phyloP scores from a whole-genome alignment of 2,329 filamentous ascomycete species.

The Aspergillus tubingensis region DNA sequence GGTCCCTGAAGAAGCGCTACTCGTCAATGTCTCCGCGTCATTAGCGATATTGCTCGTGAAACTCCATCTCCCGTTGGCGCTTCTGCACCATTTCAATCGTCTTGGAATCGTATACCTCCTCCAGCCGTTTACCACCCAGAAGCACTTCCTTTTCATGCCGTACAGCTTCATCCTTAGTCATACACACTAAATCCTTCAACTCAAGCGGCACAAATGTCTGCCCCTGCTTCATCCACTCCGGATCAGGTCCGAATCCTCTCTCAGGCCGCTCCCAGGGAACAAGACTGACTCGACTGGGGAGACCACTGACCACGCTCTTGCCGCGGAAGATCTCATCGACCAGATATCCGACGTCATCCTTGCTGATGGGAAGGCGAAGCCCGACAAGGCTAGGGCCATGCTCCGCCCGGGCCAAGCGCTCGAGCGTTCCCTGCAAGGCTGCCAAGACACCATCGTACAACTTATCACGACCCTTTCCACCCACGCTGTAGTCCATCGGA shows the following conservation, averaged over 20 bases:
- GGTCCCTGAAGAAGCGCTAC: constrained; percentile 8
- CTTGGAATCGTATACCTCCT: constrained; percentile 72
- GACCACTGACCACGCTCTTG: constrained; percentile 77
- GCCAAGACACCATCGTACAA: constrained; percentile 85
- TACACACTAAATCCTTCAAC: constrained; percentile 74
- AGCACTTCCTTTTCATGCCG: constrained; percentile 80
- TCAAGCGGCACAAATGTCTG: constrained; percentile 75
- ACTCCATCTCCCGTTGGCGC: constrained; percentile 67
- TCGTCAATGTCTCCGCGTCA: constrained; percentile 2
- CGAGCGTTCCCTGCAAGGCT: constrained; percentile 74
- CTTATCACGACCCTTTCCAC: constrained; percentile 81
- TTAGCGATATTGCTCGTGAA: constrained; percentile 53
- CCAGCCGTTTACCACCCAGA: constrained; percentile 64
- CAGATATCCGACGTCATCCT: constrained; percentile 81
- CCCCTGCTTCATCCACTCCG: constrained; percentile 59
- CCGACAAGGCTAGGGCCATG: constrained; percentile 62
- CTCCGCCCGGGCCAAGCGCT: constrained; percentile 65
- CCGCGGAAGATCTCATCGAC: constrained; percentile 87
- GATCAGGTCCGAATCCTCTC: constrained; percentile 61
- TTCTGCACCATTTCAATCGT: constrained; percentile 68
- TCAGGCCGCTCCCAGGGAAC: constrained; percentile 74
- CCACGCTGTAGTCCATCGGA: constrained; percentile 74
- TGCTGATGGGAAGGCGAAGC: constrained; percentile 74
- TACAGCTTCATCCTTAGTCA: constrained; percentile 88
- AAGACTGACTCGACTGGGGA: constrained; percentile 77